Evolutionary conservation across 495 filamentous ascomycete genomes (phyloP).

Genomic region (Corynascus novoguineensis): DNA sequence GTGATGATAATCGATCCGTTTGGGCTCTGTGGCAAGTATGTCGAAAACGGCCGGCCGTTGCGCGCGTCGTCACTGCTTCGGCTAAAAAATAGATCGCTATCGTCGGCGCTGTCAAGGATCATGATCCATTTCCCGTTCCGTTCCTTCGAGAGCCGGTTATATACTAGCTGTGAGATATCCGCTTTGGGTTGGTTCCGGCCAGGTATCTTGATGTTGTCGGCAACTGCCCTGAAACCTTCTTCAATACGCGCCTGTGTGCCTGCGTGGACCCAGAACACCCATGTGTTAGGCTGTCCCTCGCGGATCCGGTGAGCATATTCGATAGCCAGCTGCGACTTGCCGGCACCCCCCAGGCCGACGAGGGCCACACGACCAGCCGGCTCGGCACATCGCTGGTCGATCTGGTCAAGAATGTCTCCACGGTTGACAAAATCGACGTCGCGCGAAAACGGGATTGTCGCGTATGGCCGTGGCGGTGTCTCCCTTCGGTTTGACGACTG

Average conservation of each 20-base stretch:
- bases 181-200: slow-evolving; percentile 32
- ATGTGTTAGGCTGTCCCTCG: slow-evolving; percentile 9
- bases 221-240: slow-evolving; percentile 37
- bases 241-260: slow-evolving; percentile 32
- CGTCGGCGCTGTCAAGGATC: slow-evolving; percentile 35
- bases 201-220: slow-evolving; percentile 31
- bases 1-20: slow-evolving; percentile 39
- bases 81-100: slow-evolving; percentile 26
- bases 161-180: slow-evolving; percentile 34
- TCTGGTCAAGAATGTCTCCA: slow-evolving; percentile 25
- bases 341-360: slow-evolving; percentile 8
- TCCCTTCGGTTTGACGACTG: neutral
- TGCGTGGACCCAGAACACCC: slow-evolving; percentile 40
- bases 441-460: neutral
- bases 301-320: slow-evolving; percentile 4
- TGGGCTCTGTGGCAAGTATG: slow-evolving; percentile 37
- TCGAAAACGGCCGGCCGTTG: slow-evolving; percentile 15
- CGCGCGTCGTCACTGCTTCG: neutral
- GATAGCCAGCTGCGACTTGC: slow-evolving; percentile 29
- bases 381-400: slow-evolving; percentile 25
- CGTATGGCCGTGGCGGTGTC: neutral
- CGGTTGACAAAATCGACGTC: no score
- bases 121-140: slow-evolving; percentile 26
- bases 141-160: slow-evolving; percentile 35
- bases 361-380: slow-evolving; percentile 13